Conservation (phyloP, 306 rosid species). For the Hippophae tibetana region DNA sequence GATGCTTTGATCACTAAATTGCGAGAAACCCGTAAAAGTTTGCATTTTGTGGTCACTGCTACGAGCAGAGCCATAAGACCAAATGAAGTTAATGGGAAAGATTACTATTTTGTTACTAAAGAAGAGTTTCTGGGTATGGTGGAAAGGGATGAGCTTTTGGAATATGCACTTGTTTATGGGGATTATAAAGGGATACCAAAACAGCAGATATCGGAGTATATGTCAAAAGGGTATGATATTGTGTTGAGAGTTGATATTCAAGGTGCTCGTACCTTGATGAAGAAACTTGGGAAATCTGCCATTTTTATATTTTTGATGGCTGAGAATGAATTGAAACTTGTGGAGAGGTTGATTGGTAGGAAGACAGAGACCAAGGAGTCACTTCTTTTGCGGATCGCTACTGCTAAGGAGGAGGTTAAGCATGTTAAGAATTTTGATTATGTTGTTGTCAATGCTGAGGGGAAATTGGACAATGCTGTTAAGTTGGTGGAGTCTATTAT, state of each 20-base stretch:
- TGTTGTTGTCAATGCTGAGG: slow-evolving; percentile 75
- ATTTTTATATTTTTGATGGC: slow-evolving; percentile 69
- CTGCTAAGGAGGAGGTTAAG: slow-evolving; percentile 86
- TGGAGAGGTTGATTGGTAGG: slow-evolving; percentile 75
- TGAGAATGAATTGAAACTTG: slow-evolving; percentile 68
- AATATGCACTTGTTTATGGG: slow-evolving; percentile 80
- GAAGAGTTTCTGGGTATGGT: slow-evolving; percentile 64
- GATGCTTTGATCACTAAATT: slow-evolving; percentile 64
- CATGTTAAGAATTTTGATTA: slow-evolving; percentile 67
- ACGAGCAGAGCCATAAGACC: slow-evolving; percentile 60
- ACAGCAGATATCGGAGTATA: slow-evolving; percentile 63
- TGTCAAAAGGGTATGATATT: slow-evolving; percentile 64
- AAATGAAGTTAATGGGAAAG: slow-evolving; percentile 57
- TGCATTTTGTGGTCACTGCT: slow-evolving; percentile 82
- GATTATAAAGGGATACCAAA: slow-evolving; percentile 92
- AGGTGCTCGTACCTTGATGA: slow-evolving; percentile 76
- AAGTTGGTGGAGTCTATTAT: slow-evolving; percentile 58
- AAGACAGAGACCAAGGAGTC: slow-evolving; percentile 72
- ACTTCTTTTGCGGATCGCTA: slow-evolving; percentile 62
- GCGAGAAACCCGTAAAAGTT: slow-evolving; percentile 35
- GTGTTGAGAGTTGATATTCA: slow-evolving; percentile 86
- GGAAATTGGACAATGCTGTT: slow-evolving; percentile 73
- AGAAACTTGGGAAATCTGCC: slow-evolving; percentile 56
- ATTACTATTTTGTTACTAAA: slow-evolving; percentile 59
- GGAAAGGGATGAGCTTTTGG: slow-evolving; percentile 53